Conservation (phyloP, 1,284 basidiomycete genomes). For the Ganoderma multipileum region DNA sequence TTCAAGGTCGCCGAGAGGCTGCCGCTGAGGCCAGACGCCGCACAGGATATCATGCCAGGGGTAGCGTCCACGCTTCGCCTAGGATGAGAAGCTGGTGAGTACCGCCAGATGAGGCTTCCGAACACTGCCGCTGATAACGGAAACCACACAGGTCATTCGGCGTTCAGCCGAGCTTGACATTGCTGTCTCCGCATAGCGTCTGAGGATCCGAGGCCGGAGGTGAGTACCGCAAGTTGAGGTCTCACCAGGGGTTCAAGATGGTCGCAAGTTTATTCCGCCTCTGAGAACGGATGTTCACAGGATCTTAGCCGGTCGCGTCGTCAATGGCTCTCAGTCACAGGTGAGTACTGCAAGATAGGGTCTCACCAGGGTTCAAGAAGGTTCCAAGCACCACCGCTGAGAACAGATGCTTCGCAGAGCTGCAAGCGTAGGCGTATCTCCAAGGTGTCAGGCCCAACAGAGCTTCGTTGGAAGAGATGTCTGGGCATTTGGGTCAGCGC, state of each 20-base stretch:
- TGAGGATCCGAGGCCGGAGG: neutral
- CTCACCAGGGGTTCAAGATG: conserved; percentile 1
- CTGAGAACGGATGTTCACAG: conserved; percentile 1
- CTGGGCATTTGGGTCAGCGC: neutral
- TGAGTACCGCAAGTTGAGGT: neutral
- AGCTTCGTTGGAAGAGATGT: neutral
- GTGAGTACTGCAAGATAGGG: neutral
- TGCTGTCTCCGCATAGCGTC: neutral
- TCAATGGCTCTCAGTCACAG: neutral
- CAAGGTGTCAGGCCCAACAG: neutral
- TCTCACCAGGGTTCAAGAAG: neutral
- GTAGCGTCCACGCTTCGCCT: neutral
- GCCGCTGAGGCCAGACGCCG: neutral
- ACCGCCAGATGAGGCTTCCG: neutral
- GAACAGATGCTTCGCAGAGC: neutral
- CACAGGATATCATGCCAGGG: neutral
- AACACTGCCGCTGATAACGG: neutral
- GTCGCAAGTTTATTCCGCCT: neutral
- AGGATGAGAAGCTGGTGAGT: neutral
- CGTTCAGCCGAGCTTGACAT: neutral
- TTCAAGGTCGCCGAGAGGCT: neutral
- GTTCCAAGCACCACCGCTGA: neutral
- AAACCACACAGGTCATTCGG: neutral
- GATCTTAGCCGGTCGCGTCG: neutral
- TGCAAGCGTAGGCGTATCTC: neutral